Evolutionary conservation across 306 rosid species (phyloP), one percentile per base, ranked within the genome.

Genomic region (Trifolium pratense): DNA sequence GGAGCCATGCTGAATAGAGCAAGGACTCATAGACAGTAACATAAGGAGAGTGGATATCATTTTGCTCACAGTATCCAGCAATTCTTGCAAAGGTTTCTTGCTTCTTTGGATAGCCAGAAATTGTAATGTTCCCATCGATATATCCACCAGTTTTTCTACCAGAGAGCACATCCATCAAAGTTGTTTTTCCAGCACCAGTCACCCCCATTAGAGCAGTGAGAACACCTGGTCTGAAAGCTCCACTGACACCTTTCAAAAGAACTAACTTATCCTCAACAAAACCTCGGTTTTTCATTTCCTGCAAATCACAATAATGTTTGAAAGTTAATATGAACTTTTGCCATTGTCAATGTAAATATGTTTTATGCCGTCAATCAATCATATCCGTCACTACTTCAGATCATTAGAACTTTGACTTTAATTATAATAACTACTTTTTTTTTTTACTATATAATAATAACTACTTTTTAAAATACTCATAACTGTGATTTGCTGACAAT

Each of bases 141-240:
- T 89, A 87, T 48, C 98, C 97, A 0, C 96, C 91, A 5, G 97
- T 93, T 86, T 93, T 93, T 82, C 96, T 86, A 34, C 97, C 97
- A 3, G 97, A 88, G 48, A 93, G 80, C 21, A 93, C 98, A 81
- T 93, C 98, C 98, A 93, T 89, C 55, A 93, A 75, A 61, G 98
- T 93, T 61, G 97, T 93, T 84, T 93, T 93, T 7, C 98, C 98
- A 66, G 97, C 98, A 57, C 98, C 98, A 49, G 96, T 91, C 18
- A 93, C 89, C 18, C 97, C 98, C 98, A 93, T 93, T 1, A 93
- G 80, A 75, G 98, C 96, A 67, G 98, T 91, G 76, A 93, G 88
- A 76, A 93, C 92, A 36, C 98, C 98, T 29, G 97, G 98, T 85
- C 92, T 87, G 66, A 91, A 93, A 51, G 88, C 87, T 34, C 97